Percentiles rank a stretch among this genome's conserved stretches.
Conservation (phyloP, 1,284 basidiomycete genomes). For the Ceratobasidium sp. region DNA sequence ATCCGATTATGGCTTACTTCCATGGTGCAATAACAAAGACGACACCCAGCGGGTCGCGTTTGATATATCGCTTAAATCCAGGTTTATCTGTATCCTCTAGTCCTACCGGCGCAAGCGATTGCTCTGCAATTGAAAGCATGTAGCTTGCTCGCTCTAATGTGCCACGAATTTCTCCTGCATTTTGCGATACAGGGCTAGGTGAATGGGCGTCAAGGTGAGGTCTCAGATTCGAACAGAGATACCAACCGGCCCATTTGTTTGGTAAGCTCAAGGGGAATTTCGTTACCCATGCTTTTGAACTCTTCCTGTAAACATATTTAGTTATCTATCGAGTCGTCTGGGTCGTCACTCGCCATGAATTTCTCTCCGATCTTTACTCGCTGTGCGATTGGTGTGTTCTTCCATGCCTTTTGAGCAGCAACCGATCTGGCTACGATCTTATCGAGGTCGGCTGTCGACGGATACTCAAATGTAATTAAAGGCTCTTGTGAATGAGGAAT, state of each 20-base stretch:
- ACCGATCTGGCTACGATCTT: conserved; percentile 62
- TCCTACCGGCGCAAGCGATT: conserved; percentile 76
- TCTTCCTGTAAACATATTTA: conserved; percentile 60
- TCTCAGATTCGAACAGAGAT: neutral
- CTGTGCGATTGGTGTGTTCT: conserved; percentile 68
- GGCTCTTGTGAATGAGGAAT: conserved; percentile 70
- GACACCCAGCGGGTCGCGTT: conserved; percentile 85
- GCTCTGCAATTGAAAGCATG: conserved; percentile 83
- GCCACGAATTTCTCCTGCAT: conserved; percentile 80
- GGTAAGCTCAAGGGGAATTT: conserved; percentile 76
- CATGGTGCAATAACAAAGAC: conserved; percentile 87
- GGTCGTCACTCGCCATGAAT: conserved; percentile 71
- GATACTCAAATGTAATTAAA: conserved; percentile 66
- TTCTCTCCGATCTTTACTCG: conserved; percentile 75
- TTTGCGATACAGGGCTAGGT: conserved; percentile 78
- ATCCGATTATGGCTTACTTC: conserved; percentile 67
- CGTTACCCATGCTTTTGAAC: conserved; percentile 72
- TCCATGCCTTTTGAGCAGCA: conserved; percentile 78
- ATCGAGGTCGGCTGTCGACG: conserved; percentile 65
- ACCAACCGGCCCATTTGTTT: conserved; percentile 79
- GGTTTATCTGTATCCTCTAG: conserved; percentile 80
- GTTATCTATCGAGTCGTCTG: neutral
- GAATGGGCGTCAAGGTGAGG: neutral
- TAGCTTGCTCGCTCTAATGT: conserved; percentile 83
- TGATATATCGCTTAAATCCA: conserved; percentile 83